Conservation (phyloP, 129 eudicot genomes). For the Silybum marianum region DNA sequence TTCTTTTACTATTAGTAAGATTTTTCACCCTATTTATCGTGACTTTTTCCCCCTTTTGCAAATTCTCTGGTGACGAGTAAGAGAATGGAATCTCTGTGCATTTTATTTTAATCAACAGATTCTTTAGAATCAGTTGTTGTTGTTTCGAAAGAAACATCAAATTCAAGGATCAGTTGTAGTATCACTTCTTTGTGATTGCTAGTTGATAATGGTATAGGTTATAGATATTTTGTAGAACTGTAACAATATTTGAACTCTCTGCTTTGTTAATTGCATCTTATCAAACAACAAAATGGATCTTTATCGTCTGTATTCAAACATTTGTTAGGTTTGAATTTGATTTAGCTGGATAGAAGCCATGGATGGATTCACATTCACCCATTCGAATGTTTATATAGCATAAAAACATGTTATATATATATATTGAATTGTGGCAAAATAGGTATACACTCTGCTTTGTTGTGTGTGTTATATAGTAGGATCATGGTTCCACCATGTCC, state of each 20-base stretch:
- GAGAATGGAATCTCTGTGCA: background rate
- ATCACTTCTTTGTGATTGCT: background rate
- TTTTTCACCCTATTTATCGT: background rate
- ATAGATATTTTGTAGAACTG: too few relatives aligned
- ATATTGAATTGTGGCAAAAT: conserved; percentile 10
- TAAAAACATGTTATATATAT: conserved; percentile 2
- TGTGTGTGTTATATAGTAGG: background rate
- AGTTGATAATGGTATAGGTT: background rate
- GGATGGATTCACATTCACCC: background rate
- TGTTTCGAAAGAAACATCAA: background rate
- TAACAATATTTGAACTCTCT: background rate
- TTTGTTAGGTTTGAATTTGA: background rate
- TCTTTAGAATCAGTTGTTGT: background rate
- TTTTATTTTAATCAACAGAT: background rate
- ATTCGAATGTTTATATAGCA: background rate
- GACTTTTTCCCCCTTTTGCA: background rate
- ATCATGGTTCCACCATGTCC: conserved; percentile 1
- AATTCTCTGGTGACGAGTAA: background rate
- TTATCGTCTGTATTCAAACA: background rate
- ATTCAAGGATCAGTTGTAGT: background rate
- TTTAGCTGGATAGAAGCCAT: background rate
- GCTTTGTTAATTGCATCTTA: conserved; percentile 11
- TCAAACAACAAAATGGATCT: background rate
- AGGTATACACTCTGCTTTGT: background rate
- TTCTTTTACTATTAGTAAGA: background rate